Base-by-base conservation (phyloP, 768 basidiomycete species). In the Hemileccinum rubropunctum region DNA sequence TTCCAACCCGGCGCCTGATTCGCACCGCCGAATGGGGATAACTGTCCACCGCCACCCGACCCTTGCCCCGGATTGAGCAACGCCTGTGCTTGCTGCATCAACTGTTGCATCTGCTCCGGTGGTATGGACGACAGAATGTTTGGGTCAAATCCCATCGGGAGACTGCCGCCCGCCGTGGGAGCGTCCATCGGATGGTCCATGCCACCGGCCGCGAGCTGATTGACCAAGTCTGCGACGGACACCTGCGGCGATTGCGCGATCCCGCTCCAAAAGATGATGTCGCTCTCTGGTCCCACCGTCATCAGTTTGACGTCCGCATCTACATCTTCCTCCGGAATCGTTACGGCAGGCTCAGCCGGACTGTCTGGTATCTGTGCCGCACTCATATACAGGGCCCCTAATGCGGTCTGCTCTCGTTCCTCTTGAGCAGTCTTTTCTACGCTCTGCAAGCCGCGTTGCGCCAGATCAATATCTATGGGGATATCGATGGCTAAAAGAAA, bases 311-410 rank as follows among this genome's bases (percentile, higher is more conserved):
- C 76, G 46, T 79, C 76, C 58, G 66, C 74, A 67, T 89, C 86
- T 49, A 81, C 74, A 58, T 89, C 84, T 56, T 87, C 88, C 57
- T 88, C 88, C 41, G 77, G 62, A 52, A 86, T 75, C 56, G 76
- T 72, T 52, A 69, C 66, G 17, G 79, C 64, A 23, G 86, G 83
- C 68, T 91, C 91, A 34, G 79, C 79, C 17, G 91, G 86, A 51
- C 83, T 79, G 42, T 91, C 88, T 38, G 91, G 91, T 58, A 91
- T 86, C 54, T 86, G 86, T 40, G 76, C 74, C 39, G 74, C 66
- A 12, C 76, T 77, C 75, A 86, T 83, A 66, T 93, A 93, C 30
- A 88, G 65, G 37, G 89, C 88, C 21, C 80, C 79, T 18, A 92
- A 75, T 26, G 86, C 85, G 14, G 81, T 84, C 65, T 84, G 80